A percentile compares a stretch with the other conserved stretches of the same genome.
Evolutionary conservation across 345 rosid genomes (phyloP).

Genomic region (Mangifera indica): DNA sequence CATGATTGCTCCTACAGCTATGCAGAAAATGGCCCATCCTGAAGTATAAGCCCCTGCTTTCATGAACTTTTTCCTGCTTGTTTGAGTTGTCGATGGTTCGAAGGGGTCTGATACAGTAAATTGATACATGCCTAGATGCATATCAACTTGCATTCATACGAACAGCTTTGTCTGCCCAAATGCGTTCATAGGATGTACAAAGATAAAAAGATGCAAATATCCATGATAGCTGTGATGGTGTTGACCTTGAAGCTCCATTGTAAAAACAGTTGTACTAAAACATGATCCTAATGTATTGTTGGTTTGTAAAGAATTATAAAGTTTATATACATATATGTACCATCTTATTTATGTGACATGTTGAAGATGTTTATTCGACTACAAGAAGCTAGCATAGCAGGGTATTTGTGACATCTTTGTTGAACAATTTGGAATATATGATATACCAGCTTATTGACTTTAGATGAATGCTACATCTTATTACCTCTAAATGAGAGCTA

Average conservation of each 20-base stretch:
- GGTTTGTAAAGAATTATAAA: neutral
- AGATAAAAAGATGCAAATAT: neutral
- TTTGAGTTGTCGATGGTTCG: neutral
- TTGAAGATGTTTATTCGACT: constrained; percentile 19
- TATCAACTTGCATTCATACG: neutral
- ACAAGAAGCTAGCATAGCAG: neutral
- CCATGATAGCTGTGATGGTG: neutral
- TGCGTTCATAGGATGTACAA: neutral
- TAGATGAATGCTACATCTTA: neutral
- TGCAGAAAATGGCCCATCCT: constrained; percentile 99
- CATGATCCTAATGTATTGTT: neutral
- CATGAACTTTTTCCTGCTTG: neutral
- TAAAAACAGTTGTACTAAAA: neutral
- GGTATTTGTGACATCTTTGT: neutral
- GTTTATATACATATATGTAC: neutral
- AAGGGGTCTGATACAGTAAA: neutral
- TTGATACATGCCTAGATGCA: neutral
- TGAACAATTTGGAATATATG: neutral
- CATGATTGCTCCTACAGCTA: constrained; percentile 96
- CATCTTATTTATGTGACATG: neutral
- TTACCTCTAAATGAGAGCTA: neutral
- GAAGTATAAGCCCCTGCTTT: constrained; percentile 41
- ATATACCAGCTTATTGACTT: neutral
- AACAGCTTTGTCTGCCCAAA: neutral
- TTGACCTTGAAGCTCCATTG: neutral